Conservation (phyloP, 768 basidiomycete species). For the Collybiopsis luxurians region DNA sequence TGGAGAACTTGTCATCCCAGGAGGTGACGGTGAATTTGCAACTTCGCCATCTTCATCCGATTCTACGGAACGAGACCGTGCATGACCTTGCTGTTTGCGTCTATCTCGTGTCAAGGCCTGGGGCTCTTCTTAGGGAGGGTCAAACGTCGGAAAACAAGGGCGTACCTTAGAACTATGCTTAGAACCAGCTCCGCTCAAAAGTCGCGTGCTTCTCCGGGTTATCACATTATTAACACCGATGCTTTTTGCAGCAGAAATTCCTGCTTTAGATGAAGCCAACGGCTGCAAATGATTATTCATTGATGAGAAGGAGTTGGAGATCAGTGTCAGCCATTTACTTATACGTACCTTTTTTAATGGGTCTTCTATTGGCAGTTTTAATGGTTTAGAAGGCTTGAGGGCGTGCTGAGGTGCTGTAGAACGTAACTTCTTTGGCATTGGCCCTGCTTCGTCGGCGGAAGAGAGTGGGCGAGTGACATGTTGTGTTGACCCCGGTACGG, state of each 20-base stretch:
- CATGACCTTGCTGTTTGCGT: constrained; percentile 51
- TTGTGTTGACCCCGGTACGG: constrained; percentile 37
- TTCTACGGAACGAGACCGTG: constrained; percentile 61
- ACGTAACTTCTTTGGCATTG: constrained; percentile 72
- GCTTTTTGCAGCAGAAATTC: constrained; percentile 47
- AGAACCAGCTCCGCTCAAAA: constrained; percentile 48
- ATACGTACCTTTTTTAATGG: constrained; percentile 88
- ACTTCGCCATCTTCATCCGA: constrained; percentile 72
- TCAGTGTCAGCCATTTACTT: too few relatives aligned
- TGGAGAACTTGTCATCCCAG: constrained; percentile 58
- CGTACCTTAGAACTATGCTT: constrained; percentile 61
- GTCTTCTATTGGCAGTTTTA: constrained; percentile 64
- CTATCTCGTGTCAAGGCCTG: constrained; percentile 47
- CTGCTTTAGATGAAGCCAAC: constrained; percentile 54
- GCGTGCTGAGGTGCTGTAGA: constrained; percentile 57
- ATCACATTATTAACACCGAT: constrained; percentile 40
- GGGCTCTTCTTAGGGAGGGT: neutral
- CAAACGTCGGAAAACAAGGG: neutral
- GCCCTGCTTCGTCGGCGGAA: constrained; percentile 80
- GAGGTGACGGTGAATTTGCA: constrained; percentile 60
- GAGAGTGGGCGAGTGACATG: constrained; percentile 68
- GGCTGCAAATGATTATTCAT: constrained; percentile 45
- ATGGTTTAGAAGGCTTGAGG: constrained; percentile 51
- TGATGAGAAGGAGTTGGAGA: constrained; percentile 6
- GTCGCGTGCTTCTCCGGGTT: constrained; percentile 72